phyloP scores from a whole-genome alignment of 345 rosid species.

The Salix purpurea region DNA sequence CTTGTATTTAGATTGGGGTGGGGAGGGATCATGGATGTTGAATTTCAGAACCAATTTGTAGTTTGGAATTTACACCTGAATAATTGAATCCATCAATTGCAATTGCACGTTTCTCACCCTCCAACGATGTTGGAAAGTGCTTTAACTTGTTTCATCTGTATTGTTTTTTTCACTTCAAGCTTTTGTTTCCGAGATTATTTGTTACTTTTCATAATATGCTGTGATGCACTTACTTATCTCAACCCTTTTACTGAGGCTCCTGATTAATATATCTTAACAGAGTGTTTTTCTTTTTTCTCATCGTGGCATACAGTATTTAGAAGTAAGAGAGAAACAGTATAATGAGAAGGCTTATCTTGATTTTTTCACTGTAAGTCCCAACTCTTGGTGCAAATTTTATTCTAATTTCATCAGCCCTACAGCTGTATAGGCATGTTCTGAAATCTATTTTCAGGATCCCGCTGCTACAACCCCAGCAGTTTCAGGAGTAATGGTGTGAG shows the following conservation, averaged over 20 bases:
- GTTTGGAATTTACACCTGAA: no score
- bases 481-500: slow-evolving; percentile 83
- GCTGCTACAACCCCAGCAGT: slow-evolving; percentile 60
- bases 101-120: no score
- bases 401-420: background rate
- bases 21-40: background rate
- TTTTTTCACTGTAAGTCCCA: slow-evolving; percentile 64
- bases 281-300: background rate
- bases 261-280: background rate
- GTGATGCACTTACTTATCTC: background rate
- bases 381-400: background rate
- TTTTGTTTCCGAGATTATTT: background rate
- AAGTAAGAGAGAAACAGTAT: slow-evolving; percentile 90
- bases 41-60: background rate
- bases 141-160: no score
- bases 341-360: slow-evolving; percentile 76
- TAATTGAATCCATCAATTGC: background rate
- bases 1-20: background rate
- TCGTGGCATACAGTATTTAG: slow-evolving; percentile 48
- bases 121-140: no score
- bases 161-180: background rate
- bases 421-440: slow-evolving; percentile 7
- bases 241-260: background rate
- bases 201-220: background rate
- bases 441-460: slow-evolving; percentile 50